Evolutionary conservation across 129 eudicot genomes (phyloP), one percentile per base, ranked within the genome.

Genomic region (Chrysanthemum seticuspe): DNA sequence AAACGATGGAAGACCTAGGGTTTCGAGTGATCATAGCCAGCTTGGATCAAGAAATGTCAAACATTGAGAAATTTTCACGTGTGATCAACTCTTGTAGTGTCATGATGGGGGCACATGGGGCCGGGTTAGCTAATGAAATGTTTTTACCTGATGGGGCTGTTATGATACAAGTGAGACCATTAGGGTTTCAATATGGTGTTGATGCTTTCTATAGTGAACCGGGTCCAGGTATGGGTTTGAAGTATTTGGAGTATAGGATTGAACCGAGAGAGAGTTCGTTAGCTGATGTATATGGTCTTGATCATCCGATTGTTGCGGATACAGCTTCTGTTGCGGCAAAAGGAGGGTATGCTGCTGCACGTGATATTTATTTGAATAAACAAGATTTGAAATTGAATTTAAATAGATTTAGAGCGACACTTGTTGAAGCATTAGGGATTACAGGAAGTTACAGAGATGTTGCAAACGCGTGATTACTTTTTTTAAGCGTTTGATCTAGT

Each of bases 191-290:
- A 14, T 89, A 87, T 87, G 76, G 86, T 0, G 63, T 83, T 0
- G 66, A 52, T 10, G 34, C 76, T 1, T 87, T 80, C 40, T 92
- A 75, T 36, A 89, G 91, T 4, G 65, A 76, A 51, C 95, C 96
- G 5, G 88, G 95, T 18, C 65, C 70, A 3, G 88, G 65, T 0
- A 87, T 89, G 94, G 94, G 86, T 10, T 69, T 87, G 76, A 82
- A 77, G 65, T 92, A 87, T 63, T 74, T 92, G 71, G 83, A 85
- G 83, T 89, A 92, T 74, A 76, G 67, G 74, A 81, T 89, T 40
- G 82, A 80, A 70, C 90, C 91, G 21, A 81, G 74, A 74, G 98
- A 89, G 85, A 93, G 95, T 54, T 83, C 95, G 3, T 74, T 93
- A 21, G 58, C 85, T 13, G 87, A 83, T 0, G 11, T 49, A 51